Conservation (phyloP, 2,329 filamentous ascomycete species). For the Apiospora saccharicola region DNA sequence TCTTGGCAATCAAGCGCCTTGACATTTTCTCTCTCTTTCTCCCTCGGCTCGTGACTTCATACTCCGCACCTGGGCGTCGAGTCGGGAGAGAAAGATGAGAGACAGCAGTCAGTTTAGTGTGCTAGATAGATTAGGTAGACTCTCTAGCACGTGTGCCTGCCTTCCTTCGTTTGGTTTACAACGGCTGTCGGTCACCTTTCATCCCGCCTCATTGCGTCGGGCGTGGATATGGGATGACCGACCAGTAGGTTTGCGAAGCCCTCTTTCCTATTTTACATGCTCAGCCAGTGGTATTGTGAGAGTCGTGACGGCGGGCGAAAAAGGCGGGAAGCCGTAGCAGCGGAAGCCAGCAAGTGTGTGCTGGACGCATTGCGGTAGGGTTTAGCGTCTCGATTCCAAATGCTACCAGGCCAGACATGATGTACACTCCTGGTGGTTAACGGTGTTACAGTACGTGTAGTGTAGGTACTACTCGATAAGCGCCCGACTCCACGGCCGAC, state of each 20-base stretch:
- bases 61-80: background rate
- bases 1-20: constrained; percentile 6
- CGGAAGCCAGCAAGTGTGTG: background rate
- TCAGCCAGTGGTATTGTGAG: background rate
- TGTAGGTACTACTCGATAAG: background rate
- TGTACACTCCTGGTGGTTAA: background rate
- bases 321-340: background rate
- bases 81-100: background rate
- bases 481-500: constrained; percentile 17
- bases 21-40: background rate
- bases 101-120: background rate
- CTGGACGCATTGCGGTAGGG: constrained; percentile 16
- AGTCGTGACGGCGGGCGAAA: background rate
- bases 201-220: background rate
- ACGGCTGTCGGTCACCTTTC: background rate
- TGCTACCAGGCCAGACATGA: background rate
- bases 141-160: background rate
- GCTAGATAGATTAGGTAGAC: background rate
- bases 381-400: constrained; percentile 14
- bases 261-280: background rate
- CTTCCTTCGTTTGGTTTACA: background rate
- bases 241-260: background rate
- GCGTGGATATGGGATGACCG: background rate
- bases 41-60: background rate
- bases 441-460: background rate